These are phyloP conservation scores for Fraxinus floribunda DNA, from an alignment of 305 asterid genomes.

Conservation along the genomic window DNA sequence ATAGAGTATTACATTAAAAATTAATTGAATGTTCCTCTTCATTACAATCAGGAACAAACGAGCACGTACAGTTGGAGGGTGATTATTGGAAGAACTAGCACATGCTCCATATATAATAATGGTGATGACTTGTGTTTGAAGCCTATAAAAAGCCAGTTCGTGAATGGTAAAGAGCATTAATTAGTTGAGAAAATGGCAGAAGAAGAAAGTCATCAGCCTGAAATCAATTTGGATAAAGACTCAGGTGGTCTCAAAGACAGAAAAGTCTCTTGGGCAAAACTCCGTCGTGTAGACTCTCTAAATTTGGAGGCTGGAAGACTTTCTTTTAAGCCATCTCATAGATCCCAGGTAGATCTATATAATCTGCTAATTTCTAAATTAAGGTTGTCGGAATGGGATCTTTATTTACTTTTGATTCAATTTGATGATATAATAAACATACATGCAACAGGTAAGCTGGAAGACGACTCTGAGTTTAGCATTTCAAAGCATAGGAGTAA, in stretches of 20 bases:
- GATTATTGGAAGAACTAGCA: background rate
- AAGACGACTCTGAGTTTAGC: slow-evolving; percentile 50
- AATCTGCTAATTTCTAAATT: background rate
- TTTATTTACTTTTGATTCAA: background rate
- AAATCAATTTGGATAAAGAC: background rate
- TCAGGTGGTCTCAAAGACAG: slow-evolving; percentile 30
- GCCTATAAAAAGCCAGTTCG: background rate
- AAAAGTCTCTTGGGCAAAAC: slow-evolving; percentile 59
- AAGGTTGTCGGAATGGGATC: background rate
- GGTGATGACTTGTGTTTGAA: background rate
- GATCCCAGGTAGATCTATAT: slow-evolving; percentile 27
- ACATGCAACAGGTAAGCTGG: slow-evolving; percentile 37
- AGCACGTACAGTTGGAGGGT: background rate
- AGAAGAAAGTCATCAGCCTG: background rate
- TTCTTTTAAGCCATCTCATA: slow-evolving; percentile 34
- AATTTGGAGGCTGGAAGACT: slow-evolving; percentile 69
- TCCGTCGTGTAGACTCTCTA: slow-evolving; percentile 71
- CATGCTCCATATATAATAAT: background rate
- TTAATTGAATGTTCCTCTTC: background rate
- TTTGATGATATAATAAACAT: background rate
- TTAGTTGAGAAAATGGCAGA: background rate
- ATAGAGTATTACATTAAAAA: background rate
- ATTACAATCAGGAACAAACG: background rate
- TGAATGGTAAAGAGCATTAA: background rate
- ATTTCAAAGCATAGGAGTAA: slow-evolving; percentile 69